phyloP scores from a whole-genome alignment of 2,329 filamentous ascomycete species.

The Calycina herbarum region DNA sequence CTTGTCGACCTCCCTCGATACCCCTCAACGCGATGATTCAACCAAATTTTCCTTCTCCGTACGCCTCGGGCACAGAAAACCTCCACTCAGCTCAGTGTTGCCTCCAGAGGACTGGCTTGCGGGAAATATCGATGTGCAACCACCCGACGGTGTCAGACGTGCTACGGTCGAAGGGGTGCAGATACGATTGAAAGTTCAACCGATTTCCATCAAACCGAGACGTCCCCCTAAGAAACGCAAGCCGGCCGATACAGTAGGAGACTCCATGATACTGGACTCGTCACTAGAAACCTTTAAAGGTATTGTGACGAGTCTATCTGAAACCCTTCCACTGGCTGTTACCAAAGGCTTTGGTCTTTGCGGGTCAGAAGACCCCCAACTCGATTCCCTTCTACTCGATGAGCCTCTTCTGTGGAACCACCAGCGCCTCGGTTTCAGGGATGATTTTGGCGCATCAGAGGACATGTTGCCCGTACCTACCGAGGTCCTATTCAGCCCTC shows the following conservation, averaged over 20 bases:
- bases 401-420: not conserved
- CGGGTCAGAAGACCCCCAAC: not conserved
- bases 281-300: not conserved
- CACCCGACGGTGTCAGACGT: slow-evolving; percentile 23
- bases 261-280: slow-evolving; percentile 1
- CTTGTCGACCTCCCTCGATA: slow-evolving; percentile 26
- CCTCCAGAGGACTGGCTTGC: slow-evolving; percentile 16
- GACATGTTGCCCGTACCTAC: slow-evolving; percentile 3
- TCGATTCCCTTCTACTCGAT: not conserved
- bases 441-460: not conserved
- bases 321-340: slow-evolving; percentile 6
- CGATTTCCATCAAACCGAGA: not conserved
- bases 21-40: not conserved
- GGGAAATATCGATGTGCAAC: slow-evolving; percentile 22
- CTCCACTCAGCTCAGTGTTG: slow-evolving; percentile 4
- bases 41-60: slow-evolving; percentile 22
- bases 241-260: not conserved
- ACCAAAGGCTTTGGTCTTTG: slow-evolving; percentile 9
- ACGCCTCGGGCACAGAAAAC: slow-evolving; percentile 22
- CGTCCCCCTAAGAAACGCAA: slow-evolving; percentile 7
- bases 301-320: slow-evolving; percentile 10
- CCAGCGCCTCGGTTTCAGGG: not conserved
- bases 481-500: not conserved
- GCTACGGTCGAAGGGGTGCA: slow-evolving; percentile 26
- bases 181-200: slow-evolving; percentile 27